Evolutionary conservation across 2,329 filamentous ascomycete genomes (phyloP).

Genomic region (Neofusicoccum sp.): DNA sequence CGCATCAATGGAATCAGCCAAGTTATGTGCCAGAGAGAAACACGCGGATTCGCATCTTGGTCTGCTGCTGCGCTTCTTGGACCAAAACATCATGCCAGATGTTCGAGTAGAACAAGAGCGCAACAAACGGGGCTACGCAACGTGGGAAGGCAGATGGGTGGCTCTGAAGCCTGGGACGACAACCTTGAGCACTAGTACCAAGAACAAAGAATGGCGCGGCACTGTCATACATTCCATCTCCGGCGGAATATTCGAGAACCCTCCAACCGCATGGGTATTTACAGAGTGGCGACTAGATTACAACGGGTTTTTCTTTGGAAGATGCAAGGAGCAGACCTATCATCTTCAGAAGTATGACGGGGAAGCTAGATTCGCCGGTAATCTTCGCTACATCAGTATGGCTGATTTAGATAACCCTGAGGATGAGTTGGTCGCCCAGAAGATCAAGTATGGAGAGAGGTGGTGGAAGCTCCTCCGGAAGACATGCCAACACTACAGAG

Average conservation of each 20-base stretch:
- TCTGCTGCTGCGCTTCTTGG: constrained; percentile 6
- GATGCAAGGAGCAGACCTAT: neutral
- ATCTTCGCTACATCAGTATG: neutral
- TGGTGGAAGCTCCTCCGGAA: constrained; percentile 17
- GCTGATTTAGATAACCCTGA: neutral
- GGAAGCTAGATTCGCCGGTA: neutral
- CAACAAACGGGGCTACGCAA: neutral
- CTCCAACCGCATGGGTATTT: neutral
- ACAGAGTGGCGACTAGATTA: neutral
- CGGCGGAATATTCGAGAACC: neutral
- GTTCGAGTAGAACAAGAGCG: constrained; percentile 13
- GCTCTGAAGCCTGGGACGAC: constrained; percentile 1
- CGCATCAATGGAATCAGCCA: neutral
- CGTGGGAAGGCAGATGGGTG: constrained; percentile 14
- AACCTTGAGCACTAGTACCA: neutral
- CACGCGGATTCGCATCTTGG: constrained; percentile 10
- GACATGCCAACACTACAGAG: constrained; percentile 17
- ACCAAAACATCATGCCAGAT: constrained; percentile 10
- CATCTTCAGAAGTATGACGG: neutral
- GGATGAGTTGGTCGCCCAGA: neutral
- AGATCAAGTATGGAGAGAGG: neutral
- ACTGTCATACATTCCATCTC: neutral
- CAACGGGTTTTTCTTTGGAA: neutral
- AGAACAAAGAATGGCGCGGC: neutral
- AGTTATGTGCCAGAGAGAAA: constrained; percentile 12